phyloP scores from a whole-genome alignment of 306 rosid genomes.

The Carpinus fangiana region DNA sequence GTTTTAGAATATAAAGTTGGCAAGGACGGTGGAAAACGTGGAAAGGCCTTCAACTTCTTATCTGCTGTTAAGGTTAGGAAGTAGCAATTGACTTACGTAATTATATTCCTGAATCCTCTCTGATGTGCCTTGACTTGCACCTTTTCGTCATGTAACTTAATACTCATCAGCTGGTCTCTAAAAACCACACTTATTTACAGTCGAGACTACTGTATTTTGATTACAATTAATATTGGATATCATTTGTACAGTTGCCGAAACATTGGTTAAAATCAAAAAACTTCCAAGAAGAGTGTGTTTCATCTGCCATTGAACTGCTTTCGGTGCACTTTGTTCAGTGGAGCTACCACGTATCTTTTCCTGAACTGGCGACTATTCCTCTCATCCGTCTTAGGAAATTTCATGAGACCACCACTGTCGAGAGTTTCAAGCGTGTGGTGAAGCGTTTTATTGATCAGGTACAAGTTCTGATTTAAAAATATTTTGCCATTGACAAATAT shows the following conservation, averaged over 20 bases:
- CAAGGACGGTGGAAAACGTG: constrained; percentile 64
- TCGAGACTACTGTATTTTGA: constrained; percentile 7
- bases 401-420: constrained; percentile 56
- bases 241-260: constrained; percentile 76
- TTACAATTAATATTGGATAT: constrained; percentile 24
- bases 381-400: constrained; percentile 72
- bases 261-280: constrained; percentile 79
- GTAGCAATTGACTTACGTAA: background rate
- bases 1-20: constrained; percentile 64
- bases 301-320: constrained; percentile 78
- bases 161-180: constrained; percentile 13
- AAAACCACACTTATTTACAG: constrained; percentile 1
- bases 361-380: constrained; percentile 81
- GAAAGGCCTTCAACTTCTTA: constrained; percentile 45
- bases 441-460: constrained; percentile 93
- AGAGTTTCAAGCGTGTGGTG: constrained; percentile 64
- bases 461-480: constrained; percentile 23
- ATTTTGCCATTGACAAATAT: constrained; percentile 2
- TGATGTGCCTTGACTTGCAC: background rate
- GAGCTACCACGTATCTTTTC: constrained; percentile 85
- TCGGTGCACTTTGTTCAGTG: constrained; percentile 81
- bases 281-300: constrained; percentile 71
- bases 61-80: constrained; percentile 65
- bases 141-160: background rate
- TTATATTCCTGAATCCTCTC: background rate